A percentile compares a stretch with the other conserved stretches of the same genome.
Conservation (phyloP, 2,329 filamentous ascomycete genomes). For the Colletotrichum endophyticum region DNA sequence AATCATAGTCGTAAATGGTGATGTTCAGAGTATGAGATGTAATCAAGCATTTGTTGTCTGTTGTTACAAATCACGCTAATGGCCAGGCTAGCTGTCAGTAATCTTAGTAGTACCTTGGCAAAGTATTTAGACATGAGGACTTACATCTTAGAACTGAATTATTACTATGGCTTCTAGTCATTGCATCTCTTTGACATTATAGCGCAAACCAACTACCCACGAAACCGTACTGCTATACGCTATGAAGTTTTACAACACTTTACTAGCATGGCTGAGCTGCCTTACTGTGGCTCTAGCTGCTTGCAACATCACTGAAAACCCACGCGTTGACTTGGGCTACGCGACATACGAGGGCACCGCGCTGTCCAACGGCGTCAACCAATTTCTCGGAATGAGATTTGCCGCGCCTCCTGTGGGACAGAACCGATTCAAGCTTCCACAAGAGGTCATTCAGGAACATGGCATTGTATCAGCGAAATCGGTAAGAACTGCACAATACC, state of each 20-base stretch:
- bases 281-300: background rate
- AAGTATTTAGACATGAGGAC: background rate
- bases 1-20: background rate
- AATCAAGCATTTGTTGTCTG: background rate
- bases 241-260: background rate
- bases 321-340: background rate
- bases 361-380: background rate
- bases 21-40: background rate
- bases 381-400: background rate
- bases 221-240: background rate
- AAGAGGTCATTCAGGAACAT: background rate
- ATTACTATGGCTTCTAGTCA: background rate
- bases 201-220: rapidly evolving
- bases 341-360: background rate
- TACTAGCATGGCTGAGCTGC: background rate
- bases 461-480: background rate
- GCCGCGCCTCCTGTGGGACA: background rate
- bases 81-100: background rate
- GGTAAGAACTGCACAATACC: background rate
- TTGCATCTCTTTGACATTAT: background rate
- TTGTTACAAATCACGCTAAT: background rate
- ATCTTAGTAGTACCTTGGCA: background rate
- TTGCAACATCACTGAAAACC: background rate
- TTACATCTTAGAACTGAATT: background rate
- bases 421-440: background rate